Evolutionary conservation across 768 basidiomycete species (phyloP).

Genomic region (Trametes gibbosa): DNA sequence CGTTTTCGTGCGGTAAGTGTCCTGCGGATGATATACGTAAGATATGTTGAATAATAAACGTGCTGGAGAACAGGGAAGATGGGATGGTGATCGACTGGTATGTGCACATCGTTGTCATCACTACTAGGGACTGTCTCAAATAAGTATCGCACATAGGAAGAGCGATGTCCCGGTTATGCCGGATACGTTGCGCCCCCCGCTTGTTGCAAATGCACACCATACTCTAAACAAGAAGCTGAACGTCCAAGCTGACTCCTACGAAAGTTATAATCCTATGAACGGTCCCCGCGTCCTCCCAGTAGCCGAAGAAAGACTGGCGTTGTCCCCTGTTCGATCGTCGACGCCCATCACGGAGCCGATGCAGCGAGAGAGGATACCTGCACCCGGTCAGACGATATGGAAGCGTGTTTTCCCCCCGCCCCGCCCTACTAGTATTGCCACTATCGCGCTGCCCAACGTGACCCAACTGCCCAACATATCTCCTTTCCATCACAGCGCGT

Average conservation of each 20-base stretch:
- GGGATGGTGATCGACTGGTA: constrained; percentile 26
- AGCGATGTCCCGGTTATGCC: constrained; percentile 20
- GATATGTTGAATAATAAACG: background rate
- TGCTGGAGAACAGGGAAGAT: constrained; percentile 16
- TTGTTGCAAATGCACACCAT: background rate
- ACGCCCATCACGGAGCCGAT: background rate
- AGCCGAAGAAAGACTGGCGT: too few species aligned
- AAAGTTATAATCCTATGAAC: background rate
- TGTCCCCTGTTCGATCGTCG: too few species aligned
- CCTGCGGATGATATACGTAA: background rate
- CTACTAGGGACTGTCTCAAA: too few species aligned
- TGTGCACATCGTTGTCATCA: background rate
- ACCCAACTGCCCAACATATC: background rate
- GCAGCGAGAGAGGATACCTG: background rate
- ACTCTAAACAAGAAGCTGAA: too few species aligned
- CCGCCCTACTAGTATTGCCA: background rate
- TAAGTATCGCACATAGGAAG: background rate
- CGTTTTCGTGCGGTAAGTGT: constrained; percentile 15
- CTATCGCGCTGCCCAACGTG: background rate
- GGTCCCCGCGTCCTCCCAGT: too few species aligned
- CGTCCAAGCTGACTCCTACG: background rate
- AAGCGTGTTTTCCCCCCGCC: background rate
- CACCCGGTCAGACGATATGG: constrained; percentile 4
- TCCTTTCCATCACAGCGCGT: background rate
- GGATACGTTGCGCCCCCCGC: constrained; percentile 18